Base-by-base conservation (phyloP, 345 rosid species). In the Murraya paniculata region DNA sequence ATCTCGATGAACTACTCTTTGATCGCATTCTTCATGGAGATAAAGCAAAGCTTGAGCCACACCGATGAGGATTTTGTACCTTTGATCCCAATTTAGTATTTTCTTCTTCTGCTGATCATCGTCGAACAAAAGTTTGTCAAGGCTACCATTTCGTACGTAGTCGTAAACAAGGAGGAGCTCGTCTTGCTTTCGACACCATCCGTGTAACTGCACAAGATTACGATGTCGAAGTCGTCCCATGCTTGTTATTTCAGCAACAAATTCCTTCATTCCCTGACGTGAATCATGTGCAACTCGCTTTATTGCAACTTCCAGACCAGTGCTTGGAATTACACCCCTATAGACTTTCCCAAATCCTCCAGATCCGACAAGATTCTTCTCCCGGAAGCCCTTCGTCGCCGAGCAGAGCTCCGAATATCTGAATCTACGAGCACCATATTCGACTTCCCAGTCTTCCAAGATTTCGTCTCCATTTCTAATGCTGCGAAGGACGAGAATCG, bases 261-360 rank as follows among this genome's bases (percentile, higher is more conserved):
- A 85, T 64, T 83, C 84, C 22, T 67, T 86, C 80, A 86, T 64
- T 2, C 88, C 88, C 64, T 83, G 88, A 6, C 68, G 79, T 5
- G 86, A 85, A 58, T 78, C 80, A n/a, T 74, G 81, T 50, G 75
- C 74, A 14, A 83, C 64, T 50, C 86, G 57, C 73, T 85, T 85
- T 18, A 85, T 77, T 0, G 88, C 85, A 7, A 86, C 78, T 66
- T 79, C 65, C 36, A 68, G 55, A 6, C 55, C 66, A 5, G 81
- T 73, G 45, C 70, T 77, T 5, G 78, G 81, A 11, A 86, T 30
- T 14, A 82, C 72, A 10, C 86, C 86, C 41, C 68, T 74, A 19
- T 87, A 90, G 36, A 90, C 93, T 48, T 80, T 83, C 8, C 91
- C 89, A 74, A 88, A 90, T 14, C 91, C 91, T 24, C 91, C 90